phyloP scores from a whole-genome alignment of 257 asterid genomes.

The Capsicum baccatum region DNA sequence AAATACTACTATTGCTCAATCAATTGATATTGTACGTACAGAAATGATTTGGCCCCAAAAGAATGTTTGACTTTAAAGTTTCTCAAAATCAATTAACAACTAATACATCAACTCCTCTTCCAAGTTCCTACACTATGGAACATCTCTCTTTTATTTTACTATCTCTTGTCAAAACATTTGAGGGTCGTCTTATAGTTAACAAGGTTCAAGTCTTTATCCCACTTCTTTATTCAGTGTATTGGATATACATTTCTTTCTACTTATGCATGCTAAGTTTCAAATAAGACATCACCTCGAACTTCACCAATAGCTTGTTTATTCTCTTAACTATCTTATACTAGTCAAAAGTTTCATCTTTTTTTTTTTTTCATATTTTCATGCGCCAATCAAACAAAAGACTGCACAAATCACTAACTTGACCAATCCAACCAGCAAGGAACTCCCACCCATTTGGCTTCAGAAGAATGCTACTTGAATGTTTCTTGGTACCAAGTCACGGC shows the following conservation, averaged over 20 bases:
- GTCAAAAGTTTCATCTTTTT: background rate
- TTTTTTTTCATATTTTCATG: background rate
- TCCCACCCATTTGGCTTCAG: slow-evolving; percentile 20
- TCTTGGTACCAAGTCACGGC: background rate
- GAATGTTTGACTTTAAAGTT: background rate
- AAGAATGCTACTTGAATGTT: slow-evolving; percentile 6
- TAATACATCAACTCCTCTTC: slow-evolving; percentile 15
- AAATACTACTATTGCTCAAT: background rate
- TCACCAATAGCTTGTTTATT: slow-evolving; percentile 9
- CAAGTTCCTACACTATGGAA: background rate
- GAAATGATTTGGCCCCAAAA: background rate
- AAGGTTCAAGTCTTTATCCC: slow-evolving; percentile 7
- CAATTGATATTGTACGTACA: background rate
- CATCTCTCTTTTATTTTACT: slow-evolving; percentile 16
- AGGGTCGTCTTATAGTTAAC: background rate
- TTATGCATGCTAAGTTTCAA: background rate
- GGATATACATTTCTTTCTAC: background rate
- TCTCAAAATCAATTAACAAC: slow-evolving; percentile 6
- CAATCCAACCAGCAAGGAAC: slow-evolving; percentile 24
- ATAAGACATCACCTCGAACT: background rate
- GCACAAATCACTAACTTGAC: slow-evolving; percentile 10
- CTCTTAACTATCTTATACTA: slow-evolving; percentile 10
- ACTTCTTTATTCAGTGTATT: background rate
- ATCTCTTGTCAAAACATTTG: slow-evolving; percentile 1
- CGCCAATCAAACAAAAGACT: background rate